A percentile compares a stretch with the other conserved stretches of the same genome.
These are phyloP conservation scores for Scortechinia acanthostroma DNA, from an alignment of 2,329 filamentous ascomycete species.

Conservation along the genomic window DNA sequence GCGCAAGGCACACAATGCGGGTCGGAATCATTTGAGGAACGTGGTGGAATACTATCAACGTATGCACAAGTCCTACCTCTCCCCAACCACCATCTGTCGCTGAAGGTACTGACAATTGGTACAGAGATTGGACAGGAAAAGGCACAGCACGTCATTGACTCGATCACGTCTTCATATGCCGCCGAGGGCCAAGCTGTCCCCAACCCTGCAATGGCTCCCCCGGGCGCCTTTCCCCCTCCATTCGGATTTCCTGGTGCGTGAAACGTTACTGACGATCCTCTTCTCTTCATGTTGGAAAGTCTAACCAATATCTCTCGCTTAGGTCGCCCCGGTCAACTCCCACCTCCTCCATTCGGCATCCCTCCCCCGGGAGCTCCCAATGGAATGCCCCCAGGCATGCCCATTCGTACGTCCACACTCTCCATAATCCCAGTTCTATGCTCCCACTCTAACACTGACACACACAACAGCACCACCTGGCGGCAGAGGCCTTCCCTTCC, in stretches of 20 bases:
- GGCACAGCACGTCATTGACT: conserved; percentile 95
- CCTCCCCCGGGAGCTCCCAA: not conserved
- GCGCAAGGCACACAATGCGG: conserved; percentile 95
- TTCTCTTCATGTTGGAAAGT: conserved; percentile 2
- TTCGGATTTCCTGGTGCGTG: conserved; percentile 30
- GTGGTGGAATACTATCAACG: conserved; percentile 98
- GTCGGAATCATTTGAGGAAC: conserved; percentile 92
- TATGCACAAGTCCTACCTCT: conserved; percentile 29
- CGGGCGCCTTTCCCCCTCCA: conserved; percentile 58
- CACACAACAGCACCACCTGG: not conserved
- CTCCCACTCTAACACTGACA: not conserved
- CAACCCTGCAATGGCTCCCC: conserved; percentile 52
- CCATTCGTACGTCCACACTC: not conserved
- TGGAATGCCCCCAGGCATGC: not conserved
- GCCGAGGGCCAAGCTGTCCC: conserved; percentile 82
- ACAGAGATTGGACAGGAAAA: conserved; percentile 96
- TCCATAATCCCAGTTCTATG: not conserved
- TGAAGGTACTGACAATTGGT: not conserved
- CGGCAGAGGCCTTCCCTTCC: not conserved
- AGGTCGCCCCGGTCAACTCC: conserved; percentile 19
- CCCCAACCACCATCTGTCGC: conserved; percentile 1
- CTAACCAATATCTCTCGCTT: not conserved
- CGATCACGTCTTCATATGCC: conserved; percentile 90
- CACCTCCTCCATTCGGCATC: conserved; percentile 1
- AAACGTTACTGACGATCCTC: conserved; percentile 23